Percentiles rank a stretch among this genome's conserved stretches.
Evolutionary conservation across 1,139 yeast genomes (phyloP).

Genomic region (Geotrichum klebahnii): DNA sequence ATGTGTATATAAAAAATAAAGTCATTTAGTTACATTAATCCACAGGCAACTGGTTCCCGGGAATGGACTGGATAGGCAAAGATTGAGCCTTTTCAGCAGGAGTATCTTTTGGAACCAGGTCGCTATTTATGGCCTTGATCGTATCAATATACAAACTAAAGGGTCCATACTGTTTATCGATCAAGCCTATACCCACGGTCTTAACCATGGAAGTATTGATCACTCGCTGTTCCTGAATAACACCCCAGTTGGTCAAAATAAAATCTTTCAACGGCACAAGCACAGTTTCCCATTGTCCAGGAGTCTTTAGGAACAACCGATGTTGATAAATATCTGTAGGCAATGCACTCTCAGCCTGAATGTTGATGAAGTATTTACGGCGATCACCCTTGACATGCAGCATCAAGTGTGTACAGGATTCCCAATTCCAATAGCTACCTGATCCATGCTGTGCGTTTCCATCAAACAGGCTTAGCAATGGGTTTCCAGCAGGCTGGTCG

Average conservation of each 20-base stretch:
- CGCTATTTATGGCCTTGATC: conserved; percentile 50
- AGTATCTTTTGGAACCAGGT: not conserved
- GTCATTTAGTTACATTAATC: conserved; percentile 4
- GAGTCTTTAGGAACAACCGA: conserved; percentile 64
- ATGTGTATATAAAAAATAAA: not conserved
- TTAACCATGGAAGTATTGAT: conserved; percentile 63
- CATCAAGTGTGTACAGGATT: conserved; percentile 53
- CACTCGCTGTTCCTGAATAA: conserved; percentile 64
- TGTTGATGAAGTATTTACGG: conserved; percentile 70
- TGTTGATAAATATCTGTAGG: conserved; percentile 81
- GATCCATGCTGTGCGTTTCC: conserved; percentile 29
- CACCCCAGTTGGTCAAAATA: conserved; percentile 80
- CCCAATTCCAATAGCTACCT: conserved; percentile 55
- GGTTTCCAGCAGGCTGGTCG: conserved; percentile 43
- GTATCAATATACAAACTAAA: conserved; percentile 66
- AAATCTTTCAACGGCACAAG: conserved; percentile 72
- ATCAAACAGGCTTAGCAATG: conserved; percentile 32
- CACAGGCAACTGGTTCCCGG: conserved; percentile 15
- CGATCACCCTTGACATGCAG: conserved; percentile 71
- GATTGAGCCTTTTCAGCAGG: conserved; percentile 2
- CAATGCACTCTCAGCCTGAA: conserved; percentile 75
- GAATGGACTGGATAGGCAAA: conserved; percentile 12
- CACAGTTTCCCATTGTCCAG: conserved; percentile 83
- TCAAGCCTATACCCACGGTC: conserved; percentile 73
- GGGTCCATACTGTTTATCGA: conserved; percentile 78